Evolutionary conservation across 495 filamentous ascomycete genomes (phyloP).

Genomic region (Penicillium canescens): DNA sequence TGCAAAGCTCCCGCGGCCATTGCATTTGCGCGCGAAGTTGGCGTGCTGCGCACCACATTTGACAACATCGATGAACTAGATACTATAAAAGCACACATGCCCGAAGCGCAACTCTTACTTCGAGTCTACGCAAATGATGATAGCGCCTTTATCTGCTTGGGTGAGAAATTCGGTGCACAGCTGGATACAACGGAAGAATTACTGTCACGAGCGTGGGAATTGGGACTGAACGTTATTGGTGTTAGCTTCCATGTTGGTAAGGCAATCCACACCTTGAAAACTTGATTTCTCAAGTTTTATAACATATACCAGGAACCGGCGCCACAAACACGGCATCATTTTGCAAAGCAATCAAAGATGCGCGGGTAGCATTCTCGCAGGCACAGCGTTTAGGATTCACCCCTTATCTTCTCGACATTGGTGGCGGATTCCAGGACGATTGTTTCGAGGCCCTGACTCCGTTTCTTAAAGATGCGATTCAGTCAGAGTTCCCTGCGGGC

Average conservation of each 20-base stretch:
- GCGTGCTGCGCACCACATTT: slow-evolving; percentile 30
- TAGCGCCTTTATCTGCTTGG: slow-evolving; percentile 20
- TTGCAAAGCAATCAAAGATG: slow-evolving; percentile 24
- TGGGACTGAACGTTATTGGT: slow-evolving; percentile 29
- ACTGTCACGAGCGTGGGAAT: slow-evolving; percentile 21
- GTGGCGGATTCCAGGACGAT: slow-evolving; percentile 31
- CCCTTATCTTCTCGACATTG: slow-evolving; percentile 28
- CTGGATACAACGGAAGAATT: slow-evolving; percentile 17
- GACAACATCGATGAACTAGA: slow-evolving; percentile 38
- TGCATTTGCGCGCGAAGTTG: slow-evolving; percentile 16
- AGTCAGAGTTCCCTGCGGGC: slow-evolving; percentile 12
- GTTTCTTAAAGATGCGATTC: slow-evolving; percentile 8
- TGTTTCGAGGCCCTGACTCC: slow-evolving; percentile 24
- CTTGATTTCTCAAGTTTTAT: not conserved
- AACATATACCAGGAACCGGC: slow-evolving; percentile 19
- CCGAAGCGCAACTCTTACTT: slow-evolving; percentile 26
- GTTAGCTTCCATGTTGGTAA: slow-evolving; percentile 40
- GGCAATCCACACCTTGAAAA: not conserved
- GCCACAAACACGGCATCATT: slow-evolving; percentile 23
- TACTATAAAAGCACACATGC: slow-evolving; percentile 26
- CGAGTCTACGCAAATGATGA: slow-evolving; percentile 32
- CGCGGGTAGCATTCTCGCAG: slow-evolving; percentile 22
- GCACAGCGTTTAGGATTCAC: slow-evolving; percentile 13
- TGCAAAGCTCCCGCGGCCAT: slow-evolving; percentile 28
- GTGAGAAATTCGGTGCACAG: slow-evolving; percentile 34